Evolutionary conservation across 176 grass and related monocot genomes (phyloP).

Genomic region (Oryza longistaminata): DNA sequence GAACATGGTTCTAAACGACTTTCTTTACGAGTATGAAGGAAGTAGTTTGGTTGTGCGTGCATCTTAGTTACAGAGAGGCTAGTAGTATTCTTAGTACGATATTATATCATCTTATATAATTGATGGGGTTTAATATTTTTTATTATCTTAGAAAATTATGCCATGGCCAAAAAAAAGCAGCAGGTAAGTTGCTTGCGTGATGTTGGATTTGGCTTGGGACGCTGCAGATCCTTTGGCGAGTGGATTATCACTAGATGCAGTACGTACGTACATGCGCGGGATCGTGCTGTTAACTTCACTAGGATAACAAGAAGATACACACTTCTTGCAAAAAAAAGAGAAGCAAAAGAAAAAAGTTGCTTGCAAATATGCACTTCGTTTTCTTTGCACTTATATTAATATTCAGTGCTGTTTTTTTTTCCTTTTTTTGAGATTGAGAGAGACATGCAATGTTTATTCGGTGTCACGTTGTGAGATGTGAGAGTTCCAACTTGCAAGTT

Average conservation of each 20-base stretch:
- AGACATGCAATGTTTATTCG: neutral
- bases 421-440: neutral
- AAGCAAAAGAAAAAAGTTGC: neutral
- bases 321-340: neutral
- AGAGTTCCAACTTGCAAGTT: neutral
- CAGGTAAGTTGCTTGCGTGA: too few species aligned
- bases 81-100: too few species aligned
- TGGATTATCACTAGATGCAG: neutral
- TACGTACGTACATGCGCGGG: neutral
- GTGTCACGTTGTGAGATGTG: neutral
- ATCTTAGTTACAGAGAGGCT: too few species aligned
- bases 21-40: too few species aligned
- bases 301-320: neutral
- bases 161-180: too few species aligned
- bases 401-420: neutral
- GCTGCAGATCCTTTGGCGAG: too few species aligned
- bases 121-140: too few species aligned
- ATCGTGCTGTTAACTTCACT: neutral
- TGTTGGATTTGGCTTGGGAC: too few species aligned
- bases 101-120: too few species aligned
- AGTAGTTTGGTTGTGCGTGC: too few species aligned
- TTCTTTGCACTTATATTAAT: neutral
- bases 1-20: too few species aligned
- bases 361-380: neutral
- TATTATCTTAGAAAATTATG: too few species aligned